These are phyloP conservation scores for Candida chauliodis DNA, from an alignment of 805 yeast species.

Conservation along the genomic window DNA sequence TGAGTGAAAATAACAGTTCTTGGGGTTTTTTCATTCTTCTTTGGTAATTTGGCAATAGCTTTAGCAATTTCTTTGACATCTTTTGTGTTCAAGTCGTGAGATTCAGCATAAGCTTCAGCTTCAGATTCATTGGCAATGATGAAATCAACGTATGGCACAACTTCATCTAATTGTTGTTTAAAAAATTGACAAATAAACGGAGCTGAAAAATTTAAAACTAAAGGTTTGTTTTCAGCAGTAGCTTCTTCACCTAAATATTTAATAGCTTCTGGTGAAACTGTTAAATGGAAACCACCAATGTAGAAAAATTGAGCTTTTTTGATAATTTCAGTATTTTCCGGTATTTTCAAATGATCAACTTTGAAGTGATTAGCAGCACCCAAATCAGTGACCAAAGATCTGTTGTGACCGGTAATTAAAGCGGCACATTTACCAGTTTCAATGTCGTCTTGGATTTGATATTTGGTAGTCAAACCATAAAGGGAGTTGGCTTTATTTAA, in stretches of 20 bases:
- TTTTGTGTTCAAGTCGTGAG: constrained; percentile 61
- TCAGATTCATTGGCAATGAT: constrained; percentile 96
- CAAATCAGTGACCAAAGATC: constrained; percentile 93
- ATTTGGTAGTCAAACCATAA: constrained; percentile 85
- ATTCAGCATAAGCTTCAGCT: constrained; percentile 89
- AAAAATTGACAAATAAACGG: constrained; percentile 96
- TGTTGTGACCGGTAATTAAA: constrained; percentile 77
- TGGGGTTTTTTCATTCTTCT: constrained; percentile 60
- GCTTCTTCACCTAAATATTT: constrained; percentile 89
- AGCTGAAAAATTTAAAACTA: constrained; percentile 86
- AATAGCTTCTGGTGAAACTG: constrained; percentile 96
- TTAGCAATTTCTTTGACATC: constrained; percentile 79
- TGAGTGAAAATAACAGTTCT: constrained; percentile 94
- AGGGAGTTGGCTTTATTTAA: constrained; percentile 76
- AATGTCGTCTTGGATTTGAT: constrained; percentile 70
- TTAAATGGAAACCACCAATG: constrained; percentile 98
- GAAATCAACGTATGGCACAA: constrained; percentile 83
- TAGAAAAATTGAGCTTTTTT: constrained; percentile 79
- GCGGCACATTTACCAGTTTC: constrained; percentile 99
- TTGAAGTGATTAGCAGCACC: constrained; percentile 98
- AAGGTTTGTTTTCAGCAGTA: constrained; percentile 71
- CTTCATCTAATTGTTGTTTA: constrained; percentile 81
- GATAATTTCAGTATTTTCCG: constrained; percentile 86
- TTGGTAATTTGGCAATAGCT: constrained; percentile 74
- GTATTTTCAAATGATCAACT: constrained; percentile 78